Evolutionary conservation across 1,139 yeast species (phyloP), one percentile per base, ranked within the genome.

Genomic region (Geotrichum bryndzae): DNA sequence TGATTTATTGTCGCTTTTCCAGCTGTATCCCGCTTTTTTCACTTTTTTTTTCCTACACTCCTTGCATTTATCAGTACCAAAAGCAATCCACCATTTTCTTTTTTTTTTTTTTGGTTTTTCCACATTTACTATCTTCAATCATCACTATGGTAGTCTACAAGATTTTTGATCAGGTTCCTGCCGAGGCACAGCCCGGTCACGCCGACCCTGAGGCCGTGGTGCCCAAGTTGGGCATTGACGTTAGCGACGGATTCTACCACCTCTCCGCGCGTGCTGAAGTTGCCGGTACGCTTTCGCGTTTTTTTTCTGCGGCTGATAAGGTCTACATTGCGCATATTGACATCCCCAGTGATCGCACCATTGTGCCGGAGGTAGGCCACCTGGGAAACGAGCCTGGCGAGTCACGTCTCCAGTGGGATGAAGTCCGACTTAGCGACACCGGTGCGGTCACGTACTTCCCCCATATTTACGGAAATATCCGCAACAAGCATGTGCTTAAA

Each of bases 231-330:
- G 69, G 70, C 15, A 57, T 71, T 52, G 74, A 72, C 55, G 63
- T 67, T n/a, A 66, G 66, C 54, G 73, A 70, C 58, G 74, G 74
- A 8, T 72, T 66, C 61, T 69, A 71, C 53, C 74, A 72, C 57
- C 65, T 72, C 50, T 69, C 72, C 22, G 67, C 72, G 29, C 61
- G 61, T 22, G 66, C 64, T 8, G 73, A 70, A 61, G 62, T 70
- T 18, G 66, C 56, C 10, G 72, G 67, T 46, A 68, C 73, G 6
- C 63, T 72, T 52, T 65, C 68, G 62, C 61, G 64, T 48, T 70
- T 64, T 60, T 72, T 68, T 51, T 31, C 54, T 50, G 59, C 63
- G 54, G 61, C 54, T 18, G 62, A 64, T 3, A 62, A 66, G 52
- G 73, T 71, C n/a, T 62, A 62, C 18, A 57, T 72, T 54, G 67